Conservation (phyloP, 805 yeast species). For the Debaryomyces castellii region DNA sequence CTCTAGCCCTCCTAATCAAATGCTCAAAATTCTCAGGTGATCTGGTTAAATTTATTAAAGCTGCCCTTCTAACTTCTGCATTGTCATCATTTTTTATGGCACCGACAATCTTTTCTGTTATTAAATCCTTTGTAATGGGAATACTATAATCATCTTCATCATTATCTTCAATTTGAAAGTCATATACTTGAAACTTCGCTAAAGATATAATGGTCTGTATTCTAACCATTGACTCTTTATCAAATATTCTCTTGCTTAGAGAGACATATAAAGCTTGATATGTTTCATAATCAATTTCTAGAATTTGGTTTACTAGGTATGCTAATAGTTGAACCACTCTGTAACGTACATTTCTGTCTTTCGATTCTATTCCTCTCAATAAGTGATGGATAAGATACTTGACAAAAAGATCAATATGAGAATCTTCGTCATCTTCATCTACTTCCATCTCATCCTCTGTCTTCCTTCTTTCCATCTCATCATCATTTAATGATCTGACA, state of each 20-base stretch:
- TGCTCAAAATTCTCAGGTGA: constrained; percentile 51
- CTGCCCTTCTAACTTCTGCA: constrained; percentile 88
- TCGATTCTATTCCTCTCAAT: constrained; percentile 75
- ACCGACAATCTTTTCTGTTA: constrained; percentile 27
- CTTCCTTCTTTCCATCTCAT: constrained; percentile 27
- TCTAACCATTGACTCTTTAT: constrained; percentile 75
- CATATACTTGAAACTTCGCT: constrained; percentile 65
- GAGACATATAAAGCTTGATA: constrained; percentile 62
- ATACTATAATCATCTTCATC: constrained; percentile 42
- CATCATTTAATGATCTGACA: constrained; percentile 47
- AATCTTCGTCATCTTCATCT: constrained; percentile 35
- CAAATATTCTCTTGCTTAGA: constrained; percentile 62
- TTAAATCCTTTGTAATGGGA: constrained; percentile 6
- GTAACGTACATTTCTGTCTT: constrained; percentile 73
- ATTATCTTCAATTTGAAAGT: constrained; percentile 29
- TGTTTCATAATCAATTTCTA: constrained; percentile 72
- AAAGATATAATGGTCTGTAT: constrained; percentile 81
- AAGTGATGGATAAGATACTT: constrained; percentile 64
- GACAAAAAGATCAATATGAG: constrained; percentile 51
- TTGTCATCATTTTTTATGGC: constrained; percentile 75
- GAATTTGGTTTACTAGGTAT: constrained; percentile 65
- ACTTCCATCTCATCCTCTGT: constrained; percentile 17
- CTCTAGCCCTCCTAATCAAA: constrained; percentile 80
- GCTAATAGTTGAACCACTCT: constrained; percentile 77
- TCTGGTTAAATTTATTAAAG: constrained; percentile 67